Evolutionary conservation across 176 grass and related monocot genomes (phyloP).

Genomic region (Aegilops tauschii): DNA sequence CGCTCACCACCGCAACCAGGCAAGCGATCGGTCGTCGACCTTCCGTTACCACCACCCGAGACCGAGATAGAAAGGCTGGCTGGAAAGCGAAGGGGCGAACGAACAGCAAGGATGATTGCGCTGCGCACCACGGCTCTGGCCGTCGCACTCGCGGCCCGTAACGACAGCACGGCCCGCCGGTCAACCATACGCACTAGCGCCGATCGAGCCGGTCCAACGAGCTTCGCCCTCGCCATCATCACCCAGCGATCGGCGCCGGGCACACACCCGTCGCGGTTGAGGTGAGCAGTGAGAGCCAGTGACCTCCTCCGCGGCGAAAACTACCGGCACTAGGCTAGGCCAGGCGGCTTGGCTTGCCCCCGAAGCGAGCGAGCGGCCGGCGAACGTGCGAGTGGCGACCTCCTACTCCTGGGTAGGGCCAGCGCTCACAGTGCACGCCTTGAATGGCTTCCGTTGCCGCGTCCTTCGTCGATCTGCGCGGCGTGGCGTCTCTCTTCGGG

Average conservation of each 20-base stretch:
- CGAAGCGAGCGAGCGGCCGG: neutral
- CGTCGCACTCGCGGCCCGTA: neutral
- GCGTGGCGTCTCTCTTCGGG: neutral
- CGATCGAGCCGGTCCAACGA: neutral
- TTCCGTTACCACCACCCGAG: neutral
- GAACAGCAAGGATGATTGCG: neutral
- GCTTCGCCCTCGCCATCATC: neutral
- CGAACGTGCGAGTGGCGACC: neutral
- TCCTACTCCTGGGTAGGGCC: neutral
- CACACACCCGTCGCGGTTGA: neutral
- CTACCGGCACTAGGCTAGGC: neutral
- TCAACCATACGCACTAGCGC: slow-evolving; percentile 33
- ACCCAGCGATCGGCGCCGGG: neutral
- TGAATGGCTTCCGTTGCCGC: neutral
- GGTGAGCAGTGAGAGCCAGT: neutral
- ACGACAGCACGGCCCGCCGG: neutral
- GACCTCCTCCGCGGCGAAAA: neutral
- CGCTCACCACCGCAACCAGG: neutral
- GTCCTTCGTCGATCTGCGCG: neutral
- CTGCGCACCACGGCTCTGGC: neutral
- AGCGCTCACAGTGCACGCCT: neutral
- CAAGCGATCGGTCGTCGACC: neutral
- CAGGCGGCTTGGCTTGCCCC: slow-evolving; percentile 23
- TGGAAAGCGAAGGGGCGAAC: neutral
- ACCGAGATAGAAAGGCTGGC: neutral